A percentile compares a stretch with the other conserved stretches of the same genome.
These are phyloP conservation scores for Botryobasidium botryosum DNA, from an alignment of 768 basidiomycete species.

Conservation along the genomic window DNA sequence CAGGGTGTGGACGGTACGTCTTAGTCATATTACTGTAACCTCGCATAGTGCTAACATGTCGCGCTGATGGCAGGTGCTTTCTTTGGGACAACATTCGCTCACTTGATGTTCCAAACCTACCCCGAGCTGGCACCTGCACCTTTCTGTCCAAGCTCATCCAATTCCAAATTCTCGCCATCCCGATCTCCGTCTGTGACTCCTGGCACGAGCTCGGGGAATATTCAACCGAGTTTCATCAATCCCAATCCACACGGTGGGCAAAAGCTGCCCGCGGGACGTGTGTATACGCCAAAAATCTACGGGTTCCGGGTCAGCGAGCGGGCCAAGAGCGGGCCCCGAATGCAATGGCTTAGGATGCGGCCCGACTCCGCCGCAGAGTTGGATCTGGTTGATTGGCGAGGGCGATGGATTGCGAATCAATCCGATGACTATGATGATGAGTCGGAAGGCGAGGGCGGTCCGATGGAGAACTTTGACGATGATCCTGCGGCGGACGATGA, in stretches of 20 bases:
- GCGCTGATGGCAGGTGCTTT: constrained; percentile 59
- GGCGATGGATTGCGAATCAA: constrained; percentile 53
- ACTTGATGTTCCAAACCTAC: constrained; percentile 96
- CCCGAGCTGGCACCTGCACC: constrained; percentile 88
- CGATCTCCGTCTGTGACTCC: constrained; percentile 13
- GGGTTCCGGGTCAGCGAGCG: constrained; percentile 95
- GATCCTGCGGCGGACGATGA: constrained; percentile 32
- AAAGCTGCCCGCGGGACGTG: constrained; percentile 68
- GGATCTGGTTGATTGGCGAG: constrained; percentile 80
- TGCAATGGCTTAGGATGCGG: constrained; percentile 88
- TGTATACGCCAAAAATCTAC: constrained; percentile 87
- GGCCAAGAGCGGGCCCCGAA: constrained; percentile 86
- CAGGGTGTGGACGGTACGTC: constrained; percentile 83
- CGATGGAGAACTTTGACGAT: constrained; percentile 20
- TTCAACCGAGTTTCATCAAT: constrained; percentile 41
- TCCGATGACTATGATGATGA: constrained; percentile 51
- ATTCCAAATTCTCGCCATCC: constrained; percentile 30
- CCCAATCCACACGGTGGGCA: constrained; percentile 83
- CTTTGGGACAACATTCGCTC: constrained; percentile 98
- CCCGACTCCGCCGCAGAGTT: constrained; percentile 67
- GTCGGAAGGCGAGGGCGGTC: constrained; percentile 10
- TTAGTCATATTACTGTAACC: neutral
- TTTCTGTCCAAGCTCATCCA: constrained; percentile 44
- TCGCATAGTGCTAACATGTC: neutral
- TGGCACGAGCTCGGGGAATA: constrained; percentile 1